Percentiles rank a stretch among this genome's conserved stretches.
Evolutionary conservation across 2,329 filamentous ascomycete species (phyloP).

Genomic region (Sporothrix phasma): DNA sequence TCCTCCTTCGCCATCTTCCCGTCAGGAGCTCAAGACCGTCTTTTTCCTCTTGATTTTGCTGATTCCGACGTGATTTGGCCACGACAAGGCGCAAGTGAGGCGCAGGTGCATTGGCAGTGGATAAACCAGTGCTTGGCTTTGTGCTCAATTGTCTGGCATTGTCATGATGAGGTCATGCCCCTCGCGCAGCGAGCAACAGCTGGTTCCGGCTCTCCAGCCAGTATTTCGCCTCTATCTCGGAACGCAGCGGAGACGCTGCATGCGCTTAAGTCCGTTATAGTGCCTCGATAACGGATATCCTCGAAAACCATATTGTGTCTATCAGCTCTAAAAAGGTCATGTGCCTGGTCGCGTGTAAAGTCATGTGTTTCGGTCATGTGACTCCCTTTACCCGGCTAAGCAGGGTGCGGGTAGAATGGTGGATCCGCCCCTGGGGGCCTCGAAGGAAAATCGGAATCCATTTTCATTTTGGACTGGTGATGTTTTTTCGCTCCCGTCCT

Average conservation of each 20-base stretch:
- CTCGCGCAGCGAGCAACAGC: not conserved
- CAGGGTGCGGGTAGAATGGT: not conserved
- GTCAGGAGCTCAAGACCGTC: not conserved
- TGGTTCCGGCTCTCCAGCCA: not conserved
- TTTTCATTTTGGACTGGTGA: conserved; percentile 15
- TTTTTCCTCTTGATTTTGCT: not conserved
- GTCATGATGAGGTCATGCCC: conserved; percentile 8
- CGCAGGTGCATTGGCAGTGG: not conserved
- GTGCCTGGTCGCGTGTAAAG: not conserved
- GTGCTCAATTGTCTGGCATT: not conserved
- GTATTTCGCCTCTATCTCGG: conserved; percentile 3
- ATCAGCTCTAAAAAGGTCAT: not conserved
- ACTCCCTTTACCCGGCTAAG: not conserved
- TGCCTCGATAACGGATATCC: not conserved
- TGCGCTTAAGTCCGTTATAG: not conserved
- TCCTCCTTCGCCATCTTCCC: not conserved
- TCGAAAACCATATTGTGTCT: not conserved
- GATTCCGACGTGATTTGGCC: too few species aligned
- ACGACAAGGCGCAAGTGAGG: conserved; percentile 3
- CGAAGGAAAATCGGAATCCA: conserved; percentile 15
- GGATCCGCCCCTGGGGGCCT: conserved; percentile 2
- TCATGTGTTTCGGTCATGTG: not conserved
- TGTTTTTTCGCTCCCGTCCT: conserved; percentile 15
- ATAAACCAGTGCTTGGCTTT: not conserved
- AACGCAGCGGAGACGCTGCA: not conserved